Evolutionary conservation across 805 yeast species (phyloP).

Genomic region (Huiozyma sinensis): DNA sequence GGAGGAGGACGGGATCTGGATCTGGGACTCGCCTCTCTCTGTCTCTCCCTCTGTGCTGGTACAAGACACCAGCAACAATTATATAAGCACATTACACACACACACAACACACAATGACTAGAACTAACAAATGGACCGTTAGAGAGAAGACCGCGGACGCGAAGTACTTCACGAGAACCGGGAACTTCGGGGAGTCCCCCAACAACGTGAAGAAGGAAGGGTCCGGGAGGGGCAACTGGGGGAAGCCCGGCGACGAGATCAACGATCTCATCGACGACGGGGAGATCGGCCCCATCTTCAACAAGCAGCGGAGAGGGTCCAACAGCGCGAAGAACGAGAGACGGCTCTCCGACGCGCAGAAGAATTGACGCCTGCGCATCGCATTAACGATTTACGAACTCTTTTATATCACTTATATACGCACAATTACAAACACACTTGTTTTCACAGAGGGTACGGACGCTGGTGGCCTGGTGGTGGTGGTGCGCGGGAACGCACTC

Average conservation of each 20-base stretch:
- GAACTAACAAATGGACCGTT: conserved; percentile 66
- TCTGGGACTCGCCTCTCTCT: background rate
- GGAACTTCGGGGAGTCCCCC: conserved; percentile 59
- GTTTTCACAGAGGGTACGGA: too few relatives aligned
- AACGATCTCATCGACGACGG: conserved; percentile 51
- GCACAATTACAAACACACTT: too few relatives aligned
- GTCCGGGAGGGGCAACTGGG: conserved; percentile 85
- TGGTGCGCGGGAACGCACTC: too few relatives aligned
- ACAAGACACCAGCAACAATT: background rate
- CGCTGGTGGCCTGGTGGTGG: too few relatives aligned
- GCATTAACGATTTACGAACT: background rate
- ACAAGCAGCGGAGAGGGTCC: conserved; percentile 41
- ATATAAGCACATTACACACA: background rate
- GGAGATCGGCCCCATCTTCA: conserved; percentile 39
- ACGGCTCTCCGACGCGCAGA: conserved; percentile 28
- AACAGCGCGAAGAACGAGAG: conserved; percentile 36
- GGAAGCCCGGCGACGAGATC: conserved; percentile 67
- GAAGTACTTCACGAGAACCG: conserved; percentile 71
- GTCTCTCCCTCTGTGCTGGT: background rate
- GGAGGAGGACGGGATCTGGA: background rate
- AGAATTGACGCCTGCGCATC: conserved; percentile 1
- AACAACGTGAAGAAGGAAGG: conserved; percentile 73
- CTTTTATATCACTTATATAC: too few relatives aligned
- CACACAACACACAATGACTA: conserved; percentile 46
- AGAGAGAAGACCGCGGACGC: conserved; percentile 52